phyloP scores from a whole-genome alignment of 495 filamentous ascomycete genomes.

The Aspergillus leporis region DNA sequence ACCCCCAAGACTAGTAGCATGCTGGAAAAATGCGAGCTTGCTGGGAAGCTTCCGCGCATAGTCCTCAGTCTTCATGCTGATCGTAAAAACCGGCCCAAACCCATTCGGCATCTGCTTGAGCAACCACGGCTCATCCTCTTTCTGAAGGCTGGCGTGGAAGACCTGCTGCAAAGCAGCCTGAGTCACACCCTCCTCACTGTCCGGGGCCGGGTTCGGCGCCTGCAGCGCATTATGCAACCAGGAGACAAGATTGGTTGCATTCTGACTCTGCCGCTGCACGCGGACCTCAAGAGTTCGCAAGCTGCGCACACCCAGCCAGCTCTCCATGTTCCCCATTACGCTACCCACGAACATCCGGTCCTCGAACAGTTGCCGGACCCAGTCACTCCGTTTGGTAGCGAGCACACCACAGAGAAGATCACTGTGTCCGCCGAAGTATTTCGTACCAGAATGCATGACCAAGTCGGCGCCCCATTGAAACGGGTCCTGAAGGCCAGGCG shows the following conservation, averaged over 20 bases:
- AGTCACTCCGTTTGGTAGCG: slow-evolving; percentile 57
- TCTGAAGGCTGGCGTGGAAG: slow-evolving; percentile 76
- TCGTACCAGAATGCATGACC: slow-evolving; percentile 89
- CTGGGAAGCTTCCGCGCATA: slow-evolving; percentile 71
- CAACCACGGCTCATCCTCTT: slow-evolving; percentile 69
- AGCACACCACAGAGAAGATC: slow-evolving; percentile 89
- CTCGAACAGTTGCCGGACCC: slow-evolving; percentile 53
- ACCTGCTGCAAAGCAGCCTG: slow-evolving; percentile 58
- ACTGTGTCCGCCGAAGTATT: slow-evolving; percentile 93
- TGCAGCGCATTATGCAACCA: slow-evolving; percentile 63
- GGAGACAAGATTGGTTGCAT: slow-evolving; percentile 62
- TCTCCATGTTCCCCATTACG: slow-evolving; percentile 88
- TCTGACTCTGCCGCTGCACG: slow-evolving; percentile 71
- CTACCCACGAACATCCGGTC: slow-evolving; percentile 77
- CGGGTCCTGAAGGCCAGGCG: slow-evolving; percentile 86
- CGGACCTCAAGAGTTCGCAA: slow-evolving; percentile 84
- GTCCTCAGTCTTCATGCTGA: slow-evolving; percentile 59
- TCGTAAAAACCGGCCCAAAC: slow-evolving; percentile 83
- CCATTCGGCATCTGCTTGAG: slow-evolving; percentile 88
- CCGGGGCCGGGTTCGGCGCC: slow-evolving; percentile 26
- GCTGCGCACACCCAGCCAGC: slow-evolving; percentile 87
- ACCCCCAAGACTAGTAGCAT: slow-evolving; percentile 90
- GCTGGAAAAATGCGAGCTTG: slow-evolving; percentile 80
- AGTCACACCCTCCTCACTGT: slow-evolving; percentile 45
- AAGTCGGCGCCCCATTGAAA: slow-evolving; percentile 77